Conservation (phyloP, 768 basidiomycete species). For the Dictyophora rubrovolvata region DNA sequence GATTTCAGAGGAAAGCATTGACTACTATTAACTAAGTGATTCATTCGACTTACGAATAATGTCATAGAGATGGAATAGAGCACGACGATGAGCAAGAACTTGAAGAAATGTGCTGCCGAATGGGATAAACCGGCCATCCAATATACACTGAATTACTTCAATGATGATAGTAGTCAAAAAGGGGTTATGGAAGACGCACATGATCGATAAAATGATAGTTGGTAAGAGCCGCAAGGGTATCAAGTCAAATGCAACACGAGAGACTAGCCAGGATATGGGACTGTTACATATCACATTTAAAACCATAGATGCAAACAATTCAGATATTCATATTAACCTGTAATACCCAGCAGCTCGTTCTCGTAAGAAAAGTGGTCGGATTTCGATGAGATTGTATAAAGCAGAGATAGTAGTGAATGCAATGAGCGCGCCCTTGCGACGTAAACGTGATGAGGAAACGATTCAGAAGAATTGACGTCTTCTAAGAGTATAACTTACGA, state of each 20-base stretch:
- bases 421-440: slow-evolving; percentile 66
- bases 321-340: slow-evolving; percentile 36
- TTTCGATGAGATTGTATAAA: slow-evolving; percentile 76
- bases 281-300: slow-evolving; percentile 25
- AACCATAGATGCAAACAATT: background rate
- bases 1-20: background rate
- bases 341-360: slow-evolving; percentile 83
- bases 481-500: slow-evolving; percentile 33
- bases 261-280: slow-evolving; percentile 86
- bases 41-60: slow-evolving; percentile 53
- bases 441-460: slow-evolving; percentile 9
- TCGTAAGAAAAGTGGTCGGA: slow-evolving; percentile 78
- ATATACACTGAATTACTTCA: slow-evolving; percentile 45
- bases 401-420: slow-evolving; percentile 89
- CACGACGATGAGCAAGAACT: slow-evolving; percentile 83
- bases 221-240: slow-evolving; percentile 83
- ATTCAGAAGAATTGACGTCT: background rate
- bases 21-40: background rate
- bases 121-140: slow-evolving; percentile 90
- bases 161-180: background rate
- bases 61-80: slow-evolving; percentile 81
- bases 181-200: slow-evolving; percentile 36
- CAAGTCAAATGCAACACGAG: slow-evolving; percentile 80
- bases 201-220: slow-evolving; percentile 75
- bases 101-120: slow-evolving; percentile 82